Conservation (phyloP, 495 filamentous ascomycete species). For the Podospora appendiculata region DNA sequence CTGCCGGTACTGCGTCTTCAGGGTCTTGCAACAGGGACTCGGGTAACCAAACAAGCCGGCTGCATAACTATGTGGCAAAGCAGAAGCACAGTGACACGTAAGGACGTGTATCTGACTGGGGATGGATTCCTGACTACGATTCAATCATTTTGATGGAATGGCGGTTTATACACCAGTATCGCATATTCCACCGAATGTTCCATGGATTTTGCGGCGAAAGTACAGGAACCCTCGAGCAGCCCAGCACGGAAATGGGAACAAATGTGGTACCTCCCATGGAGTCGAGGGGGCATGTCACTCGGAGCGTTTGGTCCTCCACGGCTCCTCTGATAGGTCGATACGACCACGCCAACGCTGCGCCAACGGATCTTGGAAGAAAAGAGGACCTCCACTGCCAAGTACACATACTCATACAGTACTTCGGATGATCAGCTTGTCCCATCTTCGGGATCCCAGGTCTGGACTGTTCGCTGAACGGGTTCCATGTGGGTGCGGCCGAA, state of each 20-base stretch:
- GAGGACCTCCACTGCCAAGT: too few species aligned
- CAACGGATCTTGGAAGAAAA: too few species aligned
- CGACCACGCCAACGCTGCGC: background rate
- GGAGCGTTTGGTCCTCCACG: background rate
- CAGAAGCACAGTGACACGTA: slow-evolving; percentile 25
- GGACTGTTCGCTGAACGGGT: too few species aligned
- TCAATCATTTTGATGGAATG: too few species aligned
- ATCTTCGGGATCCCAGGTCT: too few species aligned
- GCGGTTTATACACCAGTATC: too few species aligned
- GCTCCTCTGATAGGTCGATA: background rate
- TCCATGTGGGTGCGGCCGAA: too few species aligned
- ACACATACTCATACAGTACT: too few species aligned
- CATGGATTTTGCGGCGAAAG: background rate
- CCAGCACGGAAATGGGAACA: background rate
- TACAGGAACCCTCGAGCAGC: background rate
- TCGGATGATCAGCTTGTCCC: too few species aligned
- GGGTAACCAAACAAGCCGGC: background rate
- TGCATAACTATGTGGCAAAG: slow-evolving; percentile 22
- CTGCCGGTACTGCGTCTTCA: background rate
- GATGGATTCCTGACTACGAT: slow-evolving; percentile 9
- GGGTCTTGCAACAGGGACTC: background rate
- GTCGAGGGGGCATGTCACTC: background rate
- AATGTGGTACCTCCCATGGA: background rate
- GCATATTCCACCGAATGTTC: too few species aligned
- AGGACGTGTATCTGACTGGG: slow-evolving; percentile 6